Conservation (phyloP, 768 basidiomycete species). For the Gyrodon lividus region DNA sequence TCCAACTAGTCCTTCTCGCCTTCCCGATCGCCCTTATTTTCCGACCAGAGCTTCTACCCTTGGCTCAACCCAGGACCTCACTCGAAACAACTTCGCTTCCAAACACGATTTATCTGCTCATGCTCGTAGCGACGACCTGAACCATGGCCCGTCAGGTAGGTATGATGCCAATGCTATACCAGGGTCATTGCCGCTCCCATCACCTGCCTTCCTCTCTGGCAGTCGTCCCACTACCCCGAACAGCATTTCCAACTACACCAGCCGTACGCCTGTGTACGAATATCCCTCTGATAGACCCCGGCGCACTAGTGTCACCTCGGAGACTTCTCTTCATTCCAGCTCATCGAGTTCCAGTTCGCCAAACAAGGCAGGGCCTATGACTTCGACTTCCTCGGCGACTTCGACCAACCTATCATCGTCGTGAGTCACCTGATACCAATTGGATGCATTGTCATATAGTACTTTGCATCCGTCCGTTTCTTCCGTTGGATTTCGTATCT, state of each 20-base stretch:
- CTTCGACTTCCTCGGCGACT: slow-evolving; percentile 52
- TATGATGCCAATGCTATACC: slow-evolving; percentile 12
- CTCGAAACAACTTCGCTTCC: slow-evolving; percentile 44
- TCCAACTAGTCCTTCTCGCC: slow-evolving; percentile 35
- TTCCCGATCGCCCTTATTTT: slow-evolving; percentile 51
- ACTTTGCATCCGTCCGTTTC: background rate
- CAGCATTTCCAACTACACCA: slow-evolving; percentile 41
- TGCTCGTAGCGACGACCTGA: slow-evolving; percentile 68
- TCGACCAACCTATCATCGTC: slow-evolving; percentile 56
- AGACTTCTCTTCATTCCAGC: slow-evolving; percentile 55
- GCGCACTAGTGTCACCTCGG: slow-evolving; percentile 46
- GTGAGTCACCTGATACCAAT: slow-evolving; percentile 41
- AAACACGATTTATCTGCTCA: slow-evolving; percentile 41
- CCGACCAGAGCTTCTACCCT: slow-evolving; percentile 69
- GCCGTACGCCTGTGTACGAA: slow-evolving; percentile 53
- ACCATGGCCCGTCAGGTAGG: slow-evolving; percentile 39
- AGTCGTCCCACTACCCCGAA: slow-evolving; percentile 64
- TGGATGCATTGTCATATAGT: slow-evolving; percentile 15
- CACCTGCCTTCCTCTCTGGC: slow-evolving; percentile 47
- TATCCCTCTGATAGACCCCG: slow-evolving; percentile 49
- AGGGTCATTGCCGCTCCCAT: slow-evolving; percentile 41
- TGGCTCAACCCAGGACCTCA: slow-evolving; percentile 50
- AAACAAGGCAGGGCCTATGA: slow-evolving; percentile 43
- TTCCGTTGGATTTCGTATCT: slow-evolving; percentile 11
- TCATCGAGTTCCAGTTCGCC: slow-evolving; percentile 45